phyloP scores from a whole-genome alignment of 225 moss, liverwort and hornwort species.

The Straminergon stramineum region DNA sequence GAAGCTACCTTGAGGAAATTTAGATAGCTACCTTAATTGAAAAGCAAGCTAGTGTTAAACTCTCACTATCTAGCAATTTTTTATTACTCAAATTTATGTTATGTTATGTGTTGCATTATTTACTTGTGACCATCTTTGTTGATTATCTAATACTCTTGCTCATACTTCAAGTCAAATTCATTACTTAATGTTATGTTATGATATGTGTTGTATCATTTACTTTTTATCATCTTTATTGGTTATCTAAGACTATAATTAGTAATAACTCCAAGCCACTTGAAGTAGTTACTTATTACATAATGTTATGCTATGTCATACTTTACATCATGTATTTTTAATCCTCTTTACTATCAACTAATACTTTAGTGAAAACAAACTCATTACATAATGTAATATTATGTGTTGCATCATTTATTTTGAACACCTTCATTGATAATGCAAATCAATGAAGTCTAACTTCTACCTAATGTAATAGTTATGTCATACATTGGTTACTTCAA shows the following conservation, averaged over 20 bases:
- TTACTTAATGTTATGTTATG: no score
- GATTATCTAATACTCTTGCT: background rate
- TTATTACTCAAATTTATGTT: background rate
- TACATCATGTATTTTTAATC: background rate
- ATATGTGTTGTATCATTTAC: background rate
- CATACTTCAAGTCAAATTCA: background rate
- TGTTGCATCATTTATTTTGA: background rate
- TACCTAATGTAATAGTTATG: background rate
- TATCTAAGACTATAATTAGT: background rate
- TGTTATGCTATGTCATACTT: background rate
- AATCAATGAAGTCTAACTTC: background rate
- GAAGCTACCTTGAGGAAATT: background rate
- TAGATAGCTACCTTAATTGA: background rate
- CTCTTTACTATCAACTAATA: background rate
- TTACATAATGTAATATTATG: background rate
- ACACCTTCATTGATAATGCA: background rate
- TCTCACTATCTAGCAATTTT: accelerated
- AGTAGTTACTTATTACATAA: background rate
- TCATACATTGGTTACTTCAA: background rate
- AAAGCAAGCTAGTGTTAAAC: no score
- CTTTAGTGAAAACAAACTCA: background rate
- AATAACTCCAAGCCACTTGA: background rate
- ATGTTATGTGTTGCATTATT: background rate
- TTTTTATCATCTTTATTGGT: background rate
- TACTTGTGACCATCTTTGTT: no score